Percentiles rank a stretch among this genome's conserved stretches.
phyloP scores from a whole-genome alignment of 179 eudicot genomes.

The Silene noctiflora region DNA sequence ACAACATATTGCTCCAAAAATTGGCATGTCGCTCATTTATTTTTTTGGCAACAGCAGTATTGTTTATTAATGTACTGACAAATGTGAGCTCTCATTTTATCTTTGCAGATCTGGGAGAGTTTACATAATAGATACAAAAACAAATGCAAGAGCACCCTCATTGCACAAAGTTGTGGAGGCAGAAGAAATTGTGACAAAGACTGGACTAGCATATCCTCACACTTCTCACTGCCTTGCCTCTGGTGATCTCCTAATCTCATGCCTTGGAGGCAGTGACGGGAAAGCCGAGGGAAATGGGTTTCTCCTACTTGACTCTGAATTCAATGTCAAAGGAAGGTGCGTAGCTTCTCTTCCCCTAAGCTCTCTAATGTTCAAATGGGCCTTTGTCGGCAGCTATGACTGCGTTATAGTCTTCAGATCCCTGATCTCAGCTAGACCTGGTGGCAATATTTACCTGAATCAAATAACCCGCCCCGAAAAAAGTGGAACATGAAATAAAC shows the following conservation, averaged over 20 bases:
- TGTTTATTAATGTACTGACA: background rate
- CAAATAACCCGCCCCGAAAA: no score
- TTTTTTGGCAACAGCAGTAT: no score
- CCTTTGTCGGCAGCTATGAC: no score
- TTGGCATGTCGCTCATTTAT: no score
- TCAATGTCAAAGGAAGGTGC: conserved; percentile 97
- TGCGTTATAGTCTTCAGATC: no score
- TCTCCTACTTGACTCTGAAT: conserved; percentile 86
- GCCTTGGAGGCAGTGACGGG: conserved; percentile 88
- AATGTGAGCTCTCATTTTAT: background rate
- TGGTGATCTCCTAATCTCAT: conserved; percentile 85
- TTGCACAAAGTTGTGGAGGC: conserved; percentile 90
- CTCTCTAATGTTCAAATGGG: no score
- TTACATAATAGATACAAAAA: conserved; percentile 69
- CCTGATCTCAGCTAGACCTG: no score
- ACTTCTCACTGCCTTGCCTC: conserved; percentile 97
- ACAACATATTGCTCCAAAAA: no score
- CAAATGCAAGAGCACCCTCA: conserved; percentile 66
- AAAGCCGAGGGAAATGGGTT: conserved; percentile 91
- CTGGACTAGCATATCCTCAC: conserved; percentile 97
- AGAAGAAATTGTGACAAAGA: conserved; percentile 59
- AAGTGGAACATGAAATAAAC: no score
- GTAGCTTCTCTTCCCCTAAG: no score
- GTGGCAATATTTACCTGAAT: no score
- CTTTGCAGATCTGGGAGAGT: conserved; percentile 80